A percentile compares a stretch with the other conserved stretches of the same genome.
These are phyloP conservation scores for Venturia aucupariae DNA, from an alignment of 2,329 filamentous ascomycete species.

Conservation along the genomic window DNA sequence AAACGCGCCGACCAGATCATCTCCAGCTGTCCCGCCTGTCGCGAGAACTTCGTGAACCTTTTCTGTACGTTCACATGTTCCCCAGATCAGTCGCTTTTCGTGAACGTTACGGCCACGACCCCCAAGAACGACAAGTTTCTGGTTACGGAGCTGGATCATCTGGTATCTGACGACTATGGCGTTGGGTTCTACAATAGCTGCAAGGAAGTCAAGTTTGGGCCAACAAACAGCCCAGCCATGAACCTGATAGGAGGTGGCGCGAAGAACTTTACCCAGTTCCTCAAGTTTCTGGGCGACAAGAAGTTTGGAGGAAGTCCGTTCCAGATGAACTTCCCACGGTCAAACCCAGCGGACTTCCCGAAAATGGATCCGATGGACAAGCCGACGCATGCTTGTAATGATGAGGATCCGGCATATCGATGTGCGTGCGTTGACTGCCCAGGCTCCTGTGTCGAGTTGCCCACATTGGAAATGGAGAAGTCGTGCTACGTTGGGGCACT, in stretches of 20 bases:
- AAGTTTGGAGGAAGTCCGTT: conserved; percentile 89
- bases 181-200: conserved; percentile 91
- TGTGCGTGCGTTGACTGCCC: conserved; percentile 94
- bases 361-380: conserved; percentile 65
- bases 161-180: conserved; percentile 77
- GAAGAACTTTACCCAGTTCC: conserved; percentile 75
- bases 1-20: conserved; percentile 83
- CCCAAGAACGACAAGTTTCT: conserved; percentile 51
- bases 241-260: conserved; percentile 92
- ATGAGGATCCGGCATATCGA: conserved; percentile 72
- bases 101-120: conserved; percentile 77
- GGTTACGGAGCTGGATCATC: conserved; percentile 85
- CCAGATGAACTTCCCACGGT: conserved; percentile 85
- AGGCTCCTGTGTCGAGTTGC: conserved; percentile 72
- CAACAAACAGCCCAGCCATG: conserved; percentile 88
- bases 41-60: conserved; percentile 95
- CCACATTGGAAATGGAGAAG: conserved; percentile 58
- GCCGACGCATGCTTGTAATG: conserved; percentile 78
- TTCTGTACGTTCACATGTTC: conserved; percentile 99
- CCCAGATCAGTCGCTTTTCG: conserved; percentile 86
- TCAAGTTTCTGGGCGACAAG: conserved; percentile 90
- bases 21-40: conserved; percentile 90
- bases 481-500: conserved; percentile 76
- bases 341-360: conserved; percentile 48
- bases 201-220: conserved; percentile 97